Percentiles rank a stretch among this genome's conserved stretches.
Evolutionary conservation across 495 filamentous ascomycete genomes (phyloP).

Genomic region (Neurospora hispaniola): DNA sequence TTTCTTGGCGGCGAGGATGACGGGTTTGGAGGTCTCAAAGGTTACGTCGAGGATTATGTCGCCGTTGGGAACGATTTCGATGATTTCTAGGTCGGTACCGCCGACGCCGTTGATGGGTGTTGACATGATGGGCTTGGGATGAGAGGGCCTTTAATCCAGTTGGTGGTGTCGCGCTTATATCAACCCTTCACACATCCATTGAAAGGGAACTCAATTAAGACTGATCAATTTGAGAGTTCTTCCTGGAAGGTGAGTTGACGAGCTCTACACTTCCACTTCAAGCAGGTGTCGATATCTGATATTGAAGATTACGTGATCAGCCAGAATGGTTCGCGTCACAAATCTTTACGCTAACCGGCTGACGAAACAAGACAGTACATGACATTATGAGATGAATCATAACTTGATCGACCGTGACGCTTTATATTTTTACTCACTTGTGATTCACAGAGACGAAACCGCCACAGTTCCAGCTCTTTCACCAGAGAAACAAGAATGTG

Average conservation of each 20-base stretch:
- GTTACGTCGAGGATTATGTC: slow-evolving; percentile 46
- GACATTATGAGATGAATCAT: background rate
- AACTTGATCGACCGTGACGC: background rate
- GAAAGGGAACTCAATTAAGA: background rate
- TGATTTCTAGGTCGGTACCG: slow-evolving; percentile 13
- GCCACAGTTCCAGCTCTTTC: background rate
- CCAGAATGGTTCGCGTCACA: background rate
- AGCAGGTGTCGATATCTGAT: background rate
- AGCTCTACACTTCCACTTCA: background rate
- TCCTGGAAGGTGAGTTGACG: background rate
- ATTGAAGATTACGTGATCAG: background rate
- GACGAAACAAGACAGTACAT: background rate
- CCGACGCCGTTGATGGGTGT: background rate
- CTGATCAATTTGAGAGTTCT: background rate
- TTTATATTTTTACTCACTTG: background rate
- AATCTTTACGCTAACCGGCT: background rate
- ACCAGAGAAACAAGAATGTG: background rate
- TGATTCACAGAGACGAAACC: background rate
- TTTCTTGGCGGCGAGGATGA: background rate
- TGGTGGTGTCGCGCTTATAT: background rate
- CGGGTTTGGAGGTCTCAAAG: slow-evolving; percentile 36
- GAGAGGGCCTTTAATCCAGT: background rate
- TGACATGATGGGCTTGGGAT: background rate
- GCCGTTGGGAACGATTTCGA: slow-evolving; percentile 39
- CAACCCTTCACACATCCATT: background rate